phyloP scores from a whole-genome alignment of 768 basidiomycete species.

The Lactarius vividus region DNA sequence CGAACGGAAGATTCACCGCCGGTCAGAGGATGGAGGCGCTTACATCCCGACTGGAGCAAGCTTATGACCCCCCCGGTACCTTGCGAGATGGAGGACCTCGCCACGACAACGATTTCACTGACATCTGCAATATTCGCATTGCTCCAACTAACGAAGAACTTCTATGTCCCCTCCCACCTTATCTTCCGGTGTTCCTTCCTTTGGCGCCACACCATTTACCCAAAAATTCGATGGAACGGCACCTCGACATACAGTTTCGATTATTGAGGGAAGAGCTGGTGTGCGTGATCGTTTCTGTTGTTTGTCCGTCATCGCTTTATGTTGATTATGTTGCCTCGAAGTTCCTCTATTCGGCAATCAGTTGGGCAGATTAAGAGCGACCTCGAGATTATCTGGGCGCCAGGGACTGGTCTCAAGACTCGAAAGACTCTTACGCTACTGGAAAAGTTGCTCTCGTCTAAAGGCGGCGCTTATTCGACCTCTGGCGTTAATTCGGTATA shows the following conservation, averaged over 20 bases:
- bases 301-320: background rate
- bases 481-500: constrained; percentile 48
- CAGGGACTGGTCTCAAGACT: constrained; percentile 1
- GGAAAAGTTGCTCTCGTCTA: constrained; percentile 43
- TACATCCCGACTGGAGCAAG: constrained; percentile 39
- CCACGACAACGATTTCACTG: constrained; percentile 64
- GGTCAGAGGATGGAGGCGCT: constrained; percentile 36
- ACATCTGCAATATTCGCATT: constrained; percentile 59
- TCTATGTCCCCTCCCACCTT: constrained; percentile 46
- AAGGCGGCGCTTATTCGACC: constrained; percentile 57
- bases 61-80: constrained; percentile 56
- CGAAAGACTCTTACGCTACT: constrained; percentile 39
- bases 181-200: constrained; percentile 57
- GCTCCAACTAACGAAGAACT: constrained; percentile 71
- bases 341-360: constrained; percentile 25
- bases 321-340: constrained; percentile 5
- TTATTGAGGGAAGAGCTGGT: constrained; percentile 70
- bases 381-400: constrained; percentile 22
- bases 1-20: constrained; percentile 18
- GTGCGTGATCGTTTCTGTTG: constrained; percentile 36
- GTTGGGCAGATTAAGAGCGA: constrained; percentile 25
- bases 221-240: constrained; percentile 55
- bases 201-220: constrained; percentile 63
- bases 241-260: constrained; percentile 73
- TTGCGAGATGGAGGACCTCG: constrained; percentile 50